phyloP scores from a whole-genome alignment of 2,329 filamentous ascomycete genomes.

The Fusarium subglutinans region DNA sequence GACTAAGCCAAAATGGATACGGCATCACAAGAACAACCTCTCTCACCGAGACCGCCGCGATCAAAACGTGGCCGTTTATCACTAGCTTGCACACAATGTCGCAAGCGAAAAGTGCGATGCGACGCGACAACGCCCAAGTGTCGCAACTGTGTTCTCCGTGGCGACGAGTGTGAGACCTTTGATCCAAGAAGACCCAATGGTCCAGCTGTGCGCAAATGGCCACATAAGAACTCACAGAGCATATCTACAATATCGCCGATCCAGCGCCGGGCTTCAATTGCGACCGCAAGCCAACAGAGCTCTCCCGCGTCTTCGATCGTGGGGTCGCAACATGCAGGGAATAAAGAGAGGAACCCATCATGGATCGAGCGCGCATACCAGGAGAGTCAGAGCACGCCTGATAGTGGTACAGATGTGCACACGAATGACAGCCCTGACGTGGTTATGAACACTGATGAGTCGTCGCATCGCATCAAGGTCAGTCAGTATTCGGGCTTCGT shows the following conservation, averaged over 20 bases:
- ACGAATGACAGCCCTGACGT: constrained; percentile 33
- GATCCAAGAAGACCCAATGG: constrained; percentile 34
- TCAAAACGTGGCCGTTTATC: constrained; percentile 29
- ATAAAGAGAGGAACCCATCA: constrained; percentile 21
- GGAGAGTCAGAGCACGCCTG: constrained; percentile 19
- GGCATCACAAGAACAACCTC: constrained; percentile 4
- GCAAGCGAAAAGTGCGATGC: constrained; percentile 37
- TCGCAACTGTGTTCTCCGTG: constrained; percentile 35
- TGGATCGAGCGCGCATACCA: constrained; percentile 38
- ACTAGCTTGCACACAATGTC: constrained; percentile 31
- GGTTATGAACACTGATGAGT: constrained; percentile 35
- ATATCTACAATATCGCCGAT: background rate
- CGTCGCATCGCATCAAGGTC: constrained; percentile 37
- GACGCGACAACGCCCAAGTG: constrained; percentile 38
- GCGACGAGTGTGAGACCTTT: constrained; percentile 32
- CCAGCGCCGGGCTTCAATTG: constrained; percentile 19
- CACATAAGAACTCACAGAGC: constrained; percentile 19
- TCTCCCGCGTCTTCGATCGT: constrained; percentile 26
- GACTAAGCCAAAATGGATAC: background rate
- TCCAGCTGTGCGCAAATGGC: constrained; percentile 35
- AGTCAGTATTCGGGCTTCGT: background rate
- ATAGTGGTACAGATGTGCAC: constrained; percentile 13
- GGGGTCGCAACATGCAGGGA: constrained; percentile 19
- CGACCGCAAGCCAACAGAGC: constrained; percentile 28
- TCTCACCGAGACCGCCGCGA: constrained; percentile 15